phyloP scores from a whole-genome alignment of 2,329 filamentous ascomycete species.

The Akanthomyces dipterigenus region DNA sequence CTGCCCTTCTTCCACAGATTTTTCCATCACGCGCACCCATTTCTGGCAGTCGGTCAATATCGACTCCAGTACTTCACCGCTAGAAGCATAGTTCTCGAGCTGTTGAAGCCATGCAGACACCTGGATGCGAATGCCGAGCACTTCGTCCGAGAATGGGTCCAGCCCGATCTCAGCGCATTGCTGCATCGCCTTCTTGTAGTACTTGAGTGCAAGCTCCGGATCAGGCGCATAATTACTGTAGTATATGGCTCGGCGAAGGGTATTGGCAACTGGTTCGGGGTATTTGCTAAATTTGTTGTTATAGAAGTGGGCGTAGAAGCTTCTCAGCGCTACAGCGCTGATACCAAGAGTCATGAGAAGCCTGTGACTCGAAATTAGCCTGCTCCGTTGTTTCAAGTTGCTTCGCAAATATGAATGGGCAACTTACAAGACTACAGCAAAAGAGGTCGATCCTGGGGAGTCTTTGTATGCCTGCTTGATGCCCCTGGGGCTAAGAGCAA shows the following conservation, averaged over 20 bases:
- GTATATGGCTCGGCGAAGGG: constrained; percentile 78
- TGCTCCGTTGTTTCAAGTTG: background rate
- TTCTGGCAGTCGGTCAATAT: constrained; percentile 61
- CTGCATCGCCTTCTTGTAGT: constrained; percentile 73
- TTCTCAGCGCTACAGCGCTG: constrained; percentile 25
- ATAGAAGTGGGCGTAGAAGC: constrained; percentile 51
- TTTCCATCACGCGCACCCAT: constrained; percentile 52
- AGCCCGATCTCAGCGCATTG: constrained; percentile 67
- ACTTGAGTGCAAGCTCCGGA: constrained; percentile 69
- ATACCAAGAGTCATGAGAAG: constrained; percentile 24
- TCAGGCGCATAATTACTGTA: constrained; percentile 74
- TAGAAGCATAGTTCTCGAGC: constrained; percentile 60
- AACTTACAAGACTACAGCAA: constrained; percentile 27
- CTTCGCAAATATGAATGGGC: background rate
- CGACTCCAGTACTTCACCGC: constrained; percentile 73
- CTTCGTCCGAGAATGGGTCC: constrained; percentile 85
- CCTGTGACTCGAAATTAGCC: constrained; percentile 16
- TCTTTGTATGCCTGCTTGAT: constrained; percentile 29
- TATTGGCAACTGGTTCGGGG: constrained; percentile 66
- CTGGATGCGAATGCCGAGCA: constrained; percentile 82
- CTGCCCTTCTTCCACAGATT: constrained; percentile 40
- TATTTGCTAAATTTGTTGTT: constrained; percentile 48
- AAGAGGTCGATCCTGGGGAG: constrained; percentile 23
- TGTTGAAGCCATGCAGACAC: constrained; percentile 75
- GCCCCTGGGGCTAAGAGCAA: constrained; percentile 29